A percentile compares a stretch with the other conserved stretches of the same genome.
Evolutionary conservation across 345 rosid species (phyloP).

Genomic region (Syzygium oleosum): DNA sequence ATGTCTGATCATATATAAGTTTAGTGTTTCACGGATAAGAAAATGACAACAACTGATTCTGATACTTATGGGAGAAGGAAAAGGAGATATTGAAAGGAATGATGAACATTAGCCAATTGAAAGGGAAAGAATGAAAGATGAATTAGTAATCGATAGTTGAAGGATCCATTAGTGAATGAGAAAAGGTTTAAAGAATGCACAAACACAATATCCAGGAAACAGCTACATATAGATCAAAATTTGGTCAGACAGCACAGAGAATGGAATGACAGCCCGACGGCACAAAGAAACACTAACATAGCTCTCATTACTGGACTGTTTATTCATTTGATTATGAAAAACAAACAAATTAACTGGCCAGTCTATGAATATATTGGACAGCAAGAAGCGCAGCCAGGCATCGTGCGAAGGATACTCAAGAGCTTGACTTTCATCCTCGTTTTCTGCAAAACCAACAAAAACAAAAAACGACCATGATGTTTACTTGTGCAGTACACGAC

Average conservation of each 20-base stretch:
- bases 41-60: neutral
- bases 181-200: neutral
- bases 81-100: neutral
- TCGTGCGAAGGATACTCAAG: conserved; percentile 41
- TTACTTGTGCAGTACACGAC: neutral
- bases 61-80: neutral
- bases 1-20: neutral
- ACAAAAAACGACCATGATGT: neutral
- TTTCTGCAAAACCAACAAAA: conserved; percentile 13
- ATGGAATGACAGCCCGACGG: neutral
- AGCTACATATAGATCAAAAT: neutral
- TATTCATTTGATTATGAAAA: neutral
- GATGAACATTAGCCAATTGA: neutral
- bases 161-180: neutral
- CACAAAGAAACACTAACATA: neutral
- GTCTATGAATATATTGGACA: neutral
- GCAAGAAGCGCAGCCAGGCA: neutral
- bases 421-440: conserved; percentile 50
- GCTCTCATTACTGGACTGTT: neutral
- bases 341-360: neutral
- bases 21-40: neutral
- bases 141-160: neutral
- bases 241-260: neutral
- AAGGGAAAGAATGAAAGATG: neutral
- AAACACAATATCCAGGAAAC: neutral